Percentiles rank a stretch among this genome's conserved stretches.
phyloP scores from a whole-genome alignment of 1,139 yeast species.

The Blastobotrys serpentis region DNA sequence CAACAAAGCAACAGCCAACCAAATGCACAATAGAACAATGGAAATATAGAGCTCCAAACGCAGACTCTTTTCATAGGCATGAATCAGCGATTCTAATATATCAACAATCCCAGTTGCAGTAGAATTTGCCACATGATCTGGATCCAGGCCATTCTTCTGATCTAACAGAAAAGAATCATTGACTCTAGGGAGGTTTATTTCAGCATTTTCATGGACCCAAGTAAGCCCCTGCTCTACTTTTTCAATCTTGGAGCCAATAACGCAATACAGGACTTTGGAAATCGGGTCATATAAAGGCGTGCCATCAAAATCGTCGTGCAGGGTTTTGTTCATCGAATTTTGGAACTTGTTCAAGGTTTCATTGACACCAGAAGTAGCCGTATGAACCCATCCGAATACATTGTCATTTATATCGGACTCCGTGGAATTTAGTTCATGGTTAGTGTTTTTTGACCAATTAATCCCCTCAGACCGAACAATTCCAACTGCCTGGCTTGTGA shows the following conservation, averaged over 20 bases:
- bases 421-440: conserved; percentile 44
- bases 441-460: conserved; percentile 55
- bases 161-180: conserved; percentile 27
- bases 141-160: conserved; percentile 5
- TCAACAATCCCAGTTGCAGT: conserved; percentile 12
- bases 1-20: conserved; percentile 29
- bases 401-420: conserved; percentile 57
- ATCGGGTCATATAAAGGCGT: conserved; percentile 68
- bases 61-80: conserved; percentile 24
- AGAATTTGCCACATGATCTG: conserved; percentile 5
- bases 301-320: conserved; percentile 59
- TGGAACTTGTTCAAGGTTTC: conserved; percentile 53
- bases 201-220: conserved; percentile 72
- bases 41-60: conserved; percentile 30
- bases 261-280: conserved; percentile 66
- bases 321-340: conserved; percentile 51
- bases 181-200: conserved; percentile 58
- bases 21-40: conserved; percentile 22
- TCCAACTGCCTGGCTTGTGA: conserved; percentile 23
- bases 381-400: conserved; percentile 63
- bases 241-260: conserved; percentile 68
- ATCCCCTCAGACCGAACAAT: conserved; percentile 26
- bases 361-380: conserved; percentile 56
- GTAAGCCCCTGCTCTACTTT: conserved; percentile 66
- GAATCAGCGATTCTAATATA: conserved; percentile 20